Percentiles rank a stretch among this genome's conserved stretches.
phyloP scores from a whole-genome alignment of 768 basidiomycete genomes.

The Hericium rajendrae region DNA sequence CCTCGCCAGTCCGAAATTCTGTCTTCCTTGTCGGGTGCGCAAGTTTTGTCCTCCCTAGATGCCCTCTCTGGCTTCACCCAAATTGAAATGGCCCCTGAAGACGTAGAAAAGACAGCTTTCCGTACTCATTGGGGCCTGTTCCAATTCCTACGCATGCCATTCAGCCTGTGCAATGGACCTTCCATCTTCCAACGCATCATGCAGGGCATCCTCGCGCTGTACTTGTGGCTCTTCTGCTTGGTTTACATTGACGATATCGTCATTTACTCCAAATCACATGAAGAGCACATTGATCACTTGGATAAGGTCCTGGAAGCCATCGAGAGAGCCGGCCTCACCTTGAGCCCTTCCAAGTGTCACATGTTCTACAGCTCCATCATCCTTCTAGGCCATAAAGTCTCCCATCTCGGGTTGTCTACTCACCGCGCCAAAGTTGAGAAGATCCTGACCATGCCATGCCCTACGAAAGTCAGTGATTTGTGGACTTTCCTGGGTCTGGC shows the following conservation, averaged over 20 bases:
- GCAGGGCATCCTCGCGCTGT: slow-evolving; percentile 15
- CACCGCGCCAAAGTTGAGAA: slow-evolving; percentile 28
- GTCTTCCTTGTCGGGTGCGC: slow-evolving; percentile 5
- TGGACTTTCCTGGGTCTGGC: slow-evolving; percentile 25
- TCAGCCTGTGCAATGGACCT: slow-evolving; percentile 23
- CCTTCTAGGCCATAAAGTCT: slow-evolving; percentile 8
- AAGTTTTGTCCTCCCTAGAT: slow-evolving; percentile 15
- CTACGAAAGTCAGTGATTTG: slow-evolving; percentile 3
- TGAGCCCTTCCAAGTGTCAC: slow-evolving; percentile 21
- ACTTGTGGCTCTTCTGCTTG: slow-evolving; percentile 6
- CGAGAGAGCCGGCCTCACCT: slow-evolving; percentile 7
- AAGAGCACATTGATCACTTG: slow-evolving; percentile 15
- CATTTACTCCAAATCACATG: slow-evolving; percentile 3
- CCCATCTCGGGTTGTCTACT: slow-evolving; percentile 14
- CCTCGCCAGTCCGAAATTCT: slow-evolving; percentile 20
- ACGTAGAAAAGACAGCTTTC: slow-evolving; percentile 28
- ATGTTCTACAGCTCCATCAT: slow-evolving; percentile 17
- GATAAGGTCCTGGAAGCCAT: slow-evolving; percentile 24
- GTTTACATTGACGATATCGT: slow-evolving; percentile 13
- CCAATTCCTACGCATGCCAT: slow-evolving; percentile 34
- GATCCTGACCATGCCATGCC: slow-evolving; percentile 19
- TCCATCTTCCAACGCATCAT: slow-evolving; percentile 33
- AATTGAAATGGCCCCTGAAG: slow-evolving; percentile 13
- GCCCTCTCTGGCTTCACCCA: too few relatives aligned
- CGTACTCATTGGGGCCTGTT: slow-evolving; percentile 28